Conservation (phyloP, 768 basidiomycete genomes). For the Cubamyces lactineus region DNA sequence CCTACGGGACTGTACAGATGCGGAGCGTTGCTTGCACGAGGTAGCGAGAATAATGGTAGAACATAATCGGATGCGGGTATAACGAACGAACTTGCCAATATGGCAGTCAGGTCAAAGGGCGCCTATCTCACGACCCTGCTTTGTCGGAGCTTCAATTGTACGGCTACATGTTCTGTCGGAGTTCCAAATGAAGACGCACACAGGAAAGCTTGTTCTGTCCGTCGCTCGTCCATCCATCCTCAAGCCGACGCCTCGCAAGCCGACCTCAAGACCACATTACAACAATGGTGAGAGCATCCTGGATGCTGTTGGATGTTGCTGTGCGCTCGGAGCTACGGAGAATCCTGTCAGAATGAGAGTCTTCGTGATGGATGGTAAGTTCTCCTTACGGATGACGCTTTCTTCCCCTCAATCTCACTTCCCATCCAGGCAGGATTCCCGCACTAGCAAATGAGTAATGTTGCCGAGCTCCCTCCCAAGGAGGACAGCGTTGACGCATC, state of each 20-base stretch:
- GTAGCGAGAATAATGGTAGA: too few relatives aligned
- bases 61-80: too few relatives aligned
- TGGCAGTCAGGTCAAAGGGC: not conserved
- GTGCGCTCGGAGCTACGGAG: slow-evolving; percentile 25
- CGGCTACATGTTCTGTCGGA: slow-evolving; percentile 8
- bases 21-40: too few relatives aligned
- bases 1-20: too few relatives aligned
- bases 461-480: slow-evolving; percentile 41
- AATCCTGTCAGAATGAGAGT: slow-evolving; percentile 19
- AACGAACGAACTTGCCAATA: not conserved
- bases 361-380: slow-evolving; percentile 36
- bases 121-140: not conserved
- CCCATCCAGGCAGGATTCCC: slow-evolving; percentile 17
- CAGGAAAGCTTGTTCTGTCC: slow-evolving; percentile 8
- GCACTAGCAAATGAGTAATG: slow-evolving; percentile 12
- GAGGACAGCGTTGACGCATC: slow-evolving; percentile 42
- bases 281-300: slow-evolving; percentile 28
- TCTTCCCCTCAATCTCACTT: not conserved
- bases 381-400: slow-evolving; percentile 16
- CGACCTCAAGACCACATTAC: slow-evolving; percentile 25
- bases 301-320: slow-evolving; percentile 3
- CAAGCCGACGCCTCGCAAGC: slow-evolving; percentile 17
- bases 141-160: not conserved
- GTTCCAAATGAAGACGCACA: not conserved
- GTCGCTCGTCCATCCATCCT: slow-evolving; percentile 9